Evolutionary conservation across 1,284 basidiomycete genomes (phyloP).

Genomic region (Malassezia equina): DNA sequence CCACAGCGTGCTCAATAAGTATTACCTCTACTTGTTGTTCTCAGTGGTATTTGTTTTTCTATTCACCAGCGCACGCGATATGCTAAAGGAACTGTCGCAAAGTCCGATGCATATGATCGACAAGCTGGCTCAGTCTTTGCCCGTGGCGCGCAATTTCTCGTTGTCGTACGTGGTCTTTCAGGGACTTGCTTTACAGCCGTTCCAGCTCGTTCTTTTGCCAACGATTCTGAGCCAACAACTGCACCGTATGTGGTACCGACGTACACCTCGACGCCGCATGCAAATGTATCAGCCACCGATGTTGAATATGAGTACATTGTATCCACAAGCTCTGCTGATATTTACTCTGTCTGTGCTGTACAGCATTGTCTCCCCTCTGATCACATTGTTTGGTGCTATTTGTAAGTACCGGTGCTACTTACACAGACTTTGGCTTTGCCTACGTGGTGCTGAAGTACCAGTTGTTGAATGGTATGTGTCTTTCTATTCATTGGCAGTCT

Average conservation of each 20-base stretch:
- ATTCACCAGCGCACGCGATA: conserved; percentile 74
- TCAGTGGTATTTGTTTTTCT: conserved; percentile 95
- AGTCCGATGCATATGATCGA: conserved; percentile 43
- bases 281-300: conserved; percentile 93
- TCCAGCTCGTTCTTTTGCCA: conserved; percentile 59
- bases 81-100: conserved; percentile 49
- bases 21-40: conserved; percentile 73
- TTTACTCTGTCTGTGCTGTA: conserved; percentile 91
- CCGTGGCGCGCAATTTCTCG: conserved; percentile 67
- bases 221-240: conserved; percentile 28
- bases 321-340: conserved; percentile 86
- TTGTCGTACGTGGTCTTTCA: conserved; percentile 89
- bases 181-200: conserved; percentile 83
- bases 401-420: conserved; percentile 46
- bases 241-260: conserved; percentile 23
- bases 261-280: conserved; percentile 63
- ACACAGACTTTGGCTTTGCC: conserved; percentile 67
- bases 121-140: conserved; percentile 35
- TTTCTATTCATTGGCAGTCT: conserved; percentile 51
- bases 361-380: conserved; percentile 86
- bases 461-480: conserved; percentile 70
- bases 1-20: conserved; percentile 77
- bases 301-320: conserved; percentile 61
- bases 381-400: conserved; percentile 81
- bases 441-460: conserved; percentile 87